Conservation (phyloP, 2,329 filamentous ascomycete species). For the Colletotrichum spinosum region DNA sequence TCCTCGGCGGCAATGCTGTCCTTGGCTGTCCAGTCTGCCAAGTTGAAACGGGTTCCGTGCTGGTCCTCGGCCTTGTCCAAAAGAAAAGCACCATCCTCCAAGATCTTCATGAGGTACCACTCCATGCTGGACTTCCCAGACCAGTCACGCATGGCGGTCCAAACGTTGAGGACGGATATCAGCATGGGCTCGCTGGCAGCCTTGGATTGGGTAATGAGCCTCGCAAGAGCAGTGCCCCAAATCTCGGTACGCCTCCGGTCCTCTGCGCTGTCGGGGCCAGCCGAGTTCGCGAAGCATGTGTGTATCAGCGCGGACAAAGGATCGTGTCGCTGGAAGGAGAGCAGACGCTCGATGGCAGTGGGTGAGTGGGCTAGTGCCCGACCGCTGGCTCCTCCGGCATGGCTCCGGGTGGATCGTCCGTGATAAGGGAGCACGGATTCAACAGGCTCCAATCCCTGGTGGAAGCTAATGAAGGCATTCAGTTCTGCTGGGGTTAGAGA, state of each 20-base stretch:
- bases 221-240: conserved; percentile 90
- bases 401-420: conserved; percentile 60
- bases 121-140: conserved; percentile 90
- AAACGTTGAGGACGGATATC: conserved; percentile 86
- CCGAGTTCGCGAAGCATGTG: conserved; percentile 89
- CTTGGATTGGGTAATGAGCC: conserved; percentile 82
- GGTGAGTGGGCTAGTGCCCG: conserved; percentile 54
- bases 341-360: conserved; percentile 81
- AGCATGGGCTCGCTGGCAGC: conserved; percentile 84
- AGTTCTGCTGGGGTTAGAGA: conserved; percentile 82
- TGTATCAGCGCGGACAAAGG: conserved; percentile 87
- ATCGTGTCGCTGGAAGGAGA: conserved; percentile 91
- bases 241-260: conserved; percentile 83
- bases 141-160: conserved; percentile 90
- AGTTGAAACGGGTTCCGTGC: conserved; percentile 76
- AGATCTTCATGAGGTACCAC: conserved; percentile 92
- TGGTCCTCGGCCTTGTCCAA: conserved; percentile 87
- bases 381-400: conserved; percentile 48
- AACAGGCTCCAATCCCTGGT: conserved; percentile 82
- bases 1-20: conserved; percentile 86
- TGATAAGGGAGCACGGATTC: conserved; percentile 85
- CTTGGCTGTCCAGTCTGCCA: conserved; percentile 79
- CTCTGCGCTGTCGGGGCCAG: conserved; percentile 84
- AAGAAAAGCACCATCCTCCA: conserved; percentile 92
- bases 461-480: conserved; percentile 79